Conservation (phyloP, 2,329 filamentous ascomycete genomes). For the Ambrosiella beaveri region DNA sequence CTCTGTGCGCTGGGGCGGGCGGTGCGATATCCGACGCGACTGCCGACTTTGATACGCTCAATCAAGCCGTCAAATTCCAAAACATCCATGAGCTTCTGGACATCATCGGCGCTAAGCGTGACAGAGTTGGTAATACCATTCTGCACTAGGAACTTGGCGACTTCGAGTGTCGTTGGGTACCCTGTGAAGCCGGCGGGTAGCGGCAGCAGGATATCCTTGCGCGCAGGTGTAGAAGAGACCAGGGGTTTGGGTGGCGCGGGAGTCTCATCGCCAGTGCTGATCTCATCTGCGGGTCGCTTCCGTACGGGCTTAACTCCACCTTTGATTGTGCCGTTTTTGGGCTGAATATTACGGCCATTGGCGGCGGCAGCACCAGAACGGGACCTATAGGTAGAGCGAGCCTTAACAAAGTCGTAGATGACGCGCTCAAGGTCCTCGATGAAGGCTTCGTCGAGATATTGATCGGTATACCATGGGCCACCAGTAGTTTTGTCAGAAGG, state of each 20-base stretch:
- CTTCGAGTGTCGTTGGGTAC: conserved; percentile 66
- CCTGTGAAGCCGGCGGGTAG: conserved; percentile 49
- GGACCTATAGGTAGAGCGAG: conserved; percentile 50
- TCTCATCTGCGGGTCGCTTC: conserved; percentile 30
- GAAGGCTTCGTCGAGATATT: conserved; percentile 75
- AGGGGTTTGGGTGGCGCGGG: conserved; percentile 17
- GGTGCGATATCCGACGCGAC: conserved; percentile 35
- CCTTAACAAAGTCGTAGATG: conserved; percentile 57
- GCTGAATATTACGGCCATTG: conserved; percentile 25
- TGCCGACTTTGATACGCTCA: conserved; percentile 41
- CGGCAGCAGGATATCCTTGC: conserved; percentile 30
- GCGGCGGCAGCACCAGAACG: conserved; percentile 18
- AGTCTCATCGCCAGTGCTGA: conserved; percentile 18
- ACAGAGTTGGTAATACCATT: conserved; percentile 56
- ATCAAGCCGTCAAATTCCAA: conserved; percentile 77
- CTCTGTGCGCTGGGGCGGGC: conserved; percentile 31
- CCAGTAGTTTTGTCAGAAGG: conserved; percentile 84
- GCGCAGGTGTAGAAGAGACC: conserved; percentile 12
- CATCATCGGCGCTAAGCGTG: conserved; percentile 52
- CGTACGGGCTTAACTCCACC: conserved; percentile 27
- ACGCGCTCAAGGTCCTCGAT: conserved; percentile 60
- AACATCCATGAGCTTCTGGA: conserved; percentile 73
- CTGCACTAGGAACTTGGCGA: conserved; percentile 56
- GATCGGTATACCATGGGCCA: conserved; percentile 86
- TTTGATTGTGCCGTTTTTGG: conserved; percentile 39